phyloP scores from a whole-genome alignment of 306 rosid species.

The Canavalia gladiata region DNA sequence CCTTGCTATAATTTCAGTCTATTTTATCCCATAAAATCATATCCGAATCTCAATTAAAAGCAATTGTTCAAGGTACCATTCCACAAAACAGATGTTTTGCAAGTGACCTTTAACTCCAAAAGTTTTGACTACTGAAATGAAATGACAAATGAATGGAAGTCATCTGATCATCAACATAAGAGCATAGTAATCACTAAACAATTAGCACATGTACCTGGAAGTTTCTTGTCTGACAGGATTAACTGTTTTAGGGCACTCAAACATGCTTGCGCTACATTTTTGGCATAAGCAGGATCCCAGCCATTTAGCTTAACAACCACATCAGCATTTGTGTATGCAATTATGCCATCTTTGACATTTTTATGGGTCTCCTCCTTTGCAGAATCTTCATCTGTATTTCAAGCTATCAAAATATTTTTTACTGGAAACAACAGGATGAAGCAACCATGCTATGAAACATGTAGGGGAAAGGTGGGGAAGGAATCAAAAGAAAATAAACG shows the following conservation, averaged over 20 bases:
- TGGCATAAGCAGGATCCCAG: conserved; percentile 80
- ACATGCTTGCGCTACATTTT: conserved; percentile 82
- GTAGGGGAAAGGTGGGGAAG: conserved; percentile 1
- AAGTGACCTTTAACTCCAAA: neutral
- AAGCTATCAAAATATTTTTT: conserved; percentile 36
- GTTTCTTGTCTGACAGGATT: conserved; percentile 79
- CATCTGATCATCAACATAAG: conserved; percentile 26
- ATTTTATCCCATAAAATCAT: conserved; percentile 28
- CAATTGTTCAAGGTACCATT: conserved; percentile 1
- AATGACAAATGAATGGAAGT: conserved; percentile 25
- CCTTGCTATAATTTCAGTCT: conserved; percentile 1
- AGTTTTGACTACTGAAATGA: conserved; percentile 27
- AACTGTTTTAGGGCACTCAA: conserved; percentile 92
- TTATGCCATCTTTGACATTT: conserved; percentile 63
- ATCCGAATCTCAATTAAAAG: neutral
- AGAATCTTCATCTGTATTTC: conserved; percentile 80
- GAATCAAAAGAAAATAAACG: conserved; percentile 23
- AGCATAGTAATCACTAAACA: conserved; percentile 28
- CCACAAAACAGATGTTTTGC: neutral
- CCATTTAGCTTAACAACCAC: conserved; percentile 89
- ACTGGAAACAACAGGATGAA: conserved; percentile 31
- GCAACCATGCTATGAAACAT: conserved; percentile 31
- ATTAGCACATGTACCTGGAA: conserved; percentile 68
- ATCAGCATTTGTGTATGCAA: conserved; percentile 80
- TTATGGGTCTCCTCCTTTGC: conserved; percentile 84